Evolutionary conservation across 2,329 filamentous ascomycete species (phyloP).

Genomic region (Pochonia chlamydosporia): DNA sequence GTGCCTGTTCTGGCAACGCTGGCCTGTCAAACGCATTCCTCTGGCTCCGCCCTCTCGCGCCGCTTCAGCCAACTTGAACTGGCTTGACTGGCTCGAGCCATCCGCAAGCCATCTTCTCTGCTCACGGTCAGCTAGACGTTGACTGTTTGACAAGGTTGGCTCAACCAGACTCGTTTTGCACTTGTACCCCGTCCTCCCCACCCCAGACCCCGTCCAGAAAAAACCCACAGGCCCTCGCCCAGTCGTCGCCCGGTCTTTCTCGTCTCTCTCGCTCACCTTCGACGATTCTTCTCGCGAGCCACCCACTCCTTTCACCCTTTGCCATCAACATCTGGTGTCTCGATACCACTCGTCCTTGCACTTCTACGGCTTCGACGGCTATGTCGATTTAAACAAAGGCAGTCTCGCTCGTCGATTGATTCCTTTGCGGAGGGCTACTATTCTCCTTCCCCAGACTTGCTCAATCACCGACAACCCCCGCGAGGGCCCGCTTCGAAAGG

Average conservation of each 20-base stretch:
- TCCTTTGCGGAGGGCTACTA: slow-evolving; percentile 6
- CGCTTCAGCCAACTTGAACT: not conserved
- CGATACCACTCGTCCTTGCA: no score
- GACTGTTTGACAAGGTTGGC: not conserved
- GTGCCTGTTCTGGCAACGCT: slow-evolving; percentile 1
- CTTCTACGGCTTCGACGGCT: no score
- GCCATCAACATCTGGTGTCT: not conserved
- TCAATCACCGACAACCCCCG: slow-evolving; percentile 16
- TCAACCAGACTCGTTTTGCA: not conserved
- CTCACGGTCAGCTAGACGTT: not conserved
- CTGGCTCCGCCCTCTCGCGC: not conserved
- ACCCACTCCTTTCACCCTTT: not conserved
- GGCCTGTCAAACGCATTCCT: slow-evolving; percentile 1
- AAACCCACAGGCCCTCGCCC: not conserved
- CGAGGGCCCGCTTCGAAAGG: slow-evolving; percentile 29
- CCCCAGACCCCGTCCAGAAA: not conserved
- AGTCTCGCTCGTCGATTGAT: not conserved
- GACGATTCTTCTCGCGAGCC: no score
- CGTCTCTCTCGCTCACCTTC: not conserved
- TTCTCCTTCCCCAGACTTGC: slow-evolving; percentile 11
- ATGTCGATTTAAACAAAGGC: no score
- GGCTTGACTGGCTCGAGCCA: not conserved
- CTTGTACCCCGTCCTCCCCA: slow-evolving; percentile 6
- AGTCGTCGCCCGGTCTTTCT: not conserved
- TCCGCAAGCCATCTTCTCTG: slow-evolving; percentile 1